These are phyloP conservation scores for Senecio squalidus DNA, from an alignment of 140 eudicot species.

Conservation along the genomic window DNA sequence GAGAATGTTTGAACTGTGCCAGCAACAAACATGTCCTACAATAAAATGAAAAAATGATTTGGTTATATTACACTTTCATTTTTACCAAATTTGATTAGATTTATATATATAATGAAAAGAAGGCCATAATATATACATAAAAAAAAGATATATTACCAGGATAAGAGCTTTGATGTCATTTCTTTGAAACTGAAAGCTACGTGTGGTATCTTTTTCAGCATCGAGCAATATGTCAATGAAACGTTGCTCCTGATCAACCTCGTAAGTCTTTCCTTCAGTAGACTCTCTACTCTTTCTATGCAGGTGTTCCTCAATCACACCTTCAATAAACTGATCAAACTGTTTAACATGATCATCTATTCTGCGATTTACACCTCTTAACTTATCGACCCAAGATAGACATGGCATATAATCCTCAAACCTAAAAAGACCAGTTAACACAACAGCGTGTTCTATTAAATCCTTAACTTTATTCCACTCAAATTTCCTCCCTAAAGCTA, in stretches of 20 bases:
- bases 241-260: neutral
- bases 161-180: conserved; percentile 10
- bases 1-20: conserved; percentile 1
- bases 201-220: neutral
- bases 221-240: neutral
- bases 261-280: neutral
- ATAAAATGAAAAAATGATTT: neutral
- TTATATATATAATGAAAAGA: no score
- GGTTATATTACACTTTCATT: no score
- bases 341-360: conserved; percentile 1
- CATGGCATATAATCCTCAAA: conserved; percentile 7
- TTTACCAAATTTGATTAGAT: no score
- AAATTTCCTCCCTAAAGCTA: conserved; percentile 7
- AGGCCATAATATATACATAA: neutral
- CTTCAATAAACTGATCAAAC: conserved; percentile 8
- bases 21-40: conserved; percentile 8
- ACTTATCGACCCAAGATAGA: conserved; percentile 9
- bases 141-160: neutral
- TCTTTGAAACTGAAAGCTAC: neutral
- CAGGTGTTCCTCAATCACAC: conserved; percentile 15
- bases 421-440: neutral
- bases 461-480: neutral
- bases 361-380: neutral
- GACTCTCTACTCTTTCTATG: neutral
- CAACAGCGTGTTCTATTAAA: conserved; percentile 3